A percentile compares a stretch with the other conserved stretches of the same genome.
Evolutionary conservation across 192 early-diverging fungal genomes (phyloP).

Genomic region (Entomortierella lignicola): DNA sequence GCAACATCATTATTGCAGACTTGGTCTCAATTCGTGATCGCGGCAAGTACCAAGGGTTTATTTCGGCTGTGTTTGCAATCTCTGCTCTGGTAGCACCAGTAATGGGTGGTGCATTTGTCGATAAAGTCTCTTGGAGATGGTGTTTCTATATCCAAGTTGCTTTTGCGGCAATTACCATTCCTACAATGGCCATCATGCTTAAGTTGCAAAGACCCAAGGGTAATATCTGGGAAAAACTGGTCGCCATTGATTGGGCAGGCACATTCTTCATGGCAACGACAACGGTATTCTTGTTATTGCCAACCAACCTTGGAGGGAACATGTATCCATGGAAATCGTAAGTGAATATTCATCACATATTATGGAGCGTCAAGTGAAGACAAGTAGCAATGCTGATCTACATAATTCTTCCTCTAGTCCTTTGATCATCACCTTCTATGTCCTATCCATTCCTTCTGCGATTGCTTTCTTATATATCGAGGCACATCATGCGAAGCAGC

Average conservation of each 20-base stretch:
- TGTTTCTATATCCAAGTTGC: slow-evolving; percentile 70
- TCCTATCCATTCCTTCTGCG: slow-evolving; percentile 58
- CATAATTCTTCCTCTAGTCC: slow-evolving; percentile 46
- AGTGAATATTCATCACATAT: too few species aligned
- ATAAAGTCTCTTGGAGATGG: slow-evolving; percentile 73
- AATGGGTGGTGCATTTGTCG: slow-evolving; percentile 84
- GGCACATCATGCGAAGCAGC: slow-evolving; percentile 76
- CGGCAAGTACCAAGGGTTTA: slow-evolving; percentile 83
- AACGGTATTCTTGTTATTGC: slow-evolving; percentile 72
- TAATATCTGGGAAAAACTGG: slow-evolving; percentile 66
- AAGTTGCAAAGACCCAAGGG: slow-evolving; percentile 69
- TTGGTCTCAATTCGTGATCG: slow-evolving; percentile 84
- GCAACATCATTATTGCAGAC: slow-evolving; percentile 87
- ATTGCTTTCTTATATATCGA: slow-evolving; percentile 68
- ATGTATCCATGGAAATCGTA: slow-evolving; percentile 76
- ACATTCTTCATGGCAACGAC: slow-evolving; percentile 59
- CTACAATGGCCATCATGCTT: slow-evolving; percentile 67
- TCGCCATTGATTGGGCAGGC: slow-evolving; percentile 76
- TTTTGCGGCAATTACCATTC: slow-evolving; percentile 75
- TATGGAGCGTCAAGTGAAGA: too few species aligned
- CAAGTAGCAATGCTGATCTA: too few species aligned
- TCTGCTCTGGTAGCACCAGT: slow-evolving; percentile 84
- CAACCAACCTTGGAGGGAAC: slow-evolving; percentile 77
- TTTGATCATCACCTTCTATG: slow-evolving; percentile 65
- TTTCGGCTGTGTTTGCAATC: slow-evolving; percentile 80